phyloP scores from a whole-genome alignment of 768 basidiomycete species.

The Paxillus ammoniavirescens region DNA sequence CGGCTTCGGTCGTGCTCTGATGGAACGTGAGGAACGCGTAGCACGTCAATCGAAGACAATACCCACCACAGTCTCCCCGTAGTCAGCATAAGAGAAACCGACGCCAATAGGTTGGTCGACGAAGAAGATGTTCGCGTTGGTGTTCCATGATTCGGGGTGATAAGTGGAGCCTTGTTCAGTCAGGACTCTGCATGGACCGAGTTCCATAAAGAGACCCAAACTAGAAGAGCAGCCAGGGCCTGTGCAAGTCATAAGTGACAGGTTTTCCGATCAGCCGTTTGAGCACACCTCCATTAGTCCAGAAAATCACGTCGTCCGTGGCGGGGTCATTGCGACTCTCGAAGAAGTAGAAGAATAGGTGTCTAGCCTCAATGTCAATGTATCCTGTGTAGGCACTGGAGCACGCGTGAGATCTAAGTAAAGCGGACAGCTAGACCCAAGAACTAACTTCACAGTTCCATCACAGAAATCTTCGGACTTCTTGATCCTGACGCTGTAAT shows the following conservation, averaged over 20 bases:
- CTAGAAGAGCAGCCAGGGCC: conserved; percentile 54
- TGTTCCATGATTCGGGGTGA: conserved; percentile 67
- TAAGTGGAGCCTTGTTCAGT: conserved; percentile 48
- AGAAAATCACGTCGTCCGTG: conserved; percentile 58
- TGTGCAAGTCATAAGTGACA: background rate
- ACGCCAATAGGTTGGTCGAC: conserved; percentile 47
- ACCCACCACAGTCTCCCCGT: conserved; percentile 39
- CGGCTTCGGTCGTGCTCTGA: conserved; percentile 63
- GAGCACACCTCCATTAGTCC: conserved; percentile 55
- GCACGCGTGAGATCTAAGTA: background rate
- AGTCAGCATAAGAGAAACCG: conserved; percentile 47
- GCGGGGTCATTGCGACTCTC: conserved; percentile 60
- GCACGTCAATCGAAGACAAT: conserved; percentile 1
- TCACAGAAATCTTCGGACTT: conserved; percentile 37
- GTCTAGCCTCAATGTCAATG: conserved; percentile 63
- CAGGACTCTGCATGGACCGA: conserved; percentile 69
- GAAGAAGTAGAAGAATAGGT: conserved; percentile 76
- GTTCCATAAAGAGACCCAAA: conserved; percentile 71
- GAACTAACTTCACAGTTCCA: conserved; percentile 35
- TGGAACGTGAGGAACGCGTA: background rate
- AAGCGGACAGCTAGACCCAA: background rate
- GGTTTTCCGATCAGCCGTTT: background rate
- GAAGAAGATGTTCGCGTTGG: conserved; percentile 52
- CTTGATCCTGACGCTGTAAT: conserved; percentile 41
- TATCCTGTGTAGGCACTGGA: conserved; percentile 62